phyloP scores from a whole-genome alignment of 2,329 filamentous ascomycete genomes.

The Fusarium pininemorale region DNA sequence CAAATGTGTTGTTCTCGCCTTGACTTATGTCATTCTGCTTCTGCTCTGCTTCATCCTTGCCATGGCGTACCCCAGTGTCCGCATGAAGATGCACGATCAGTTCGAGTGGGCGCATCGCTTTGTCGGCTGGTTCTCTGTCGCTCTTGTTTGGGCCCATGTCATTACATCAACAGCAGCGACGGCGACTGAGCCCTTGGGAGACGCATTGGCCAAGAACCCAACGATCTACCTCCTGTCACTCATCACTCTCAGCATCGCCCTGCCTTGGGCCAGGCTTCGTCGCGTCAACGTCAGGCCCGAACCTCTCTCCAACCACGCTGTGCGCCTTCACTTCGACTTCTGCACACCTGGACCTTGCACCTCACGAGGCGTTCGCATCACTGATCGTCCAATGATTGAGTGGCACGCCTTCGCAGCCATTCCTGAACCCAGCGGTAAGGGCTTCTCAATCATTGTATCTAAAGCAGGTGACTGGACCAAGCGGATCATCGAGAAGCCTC shows the following conservation, averaged over 20 bases:
- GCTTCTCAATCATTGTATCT: constrained; percentile 72
- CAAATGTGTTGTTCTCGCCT: constrained; percentile 34
- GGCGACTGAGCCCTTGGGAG: not conserved
- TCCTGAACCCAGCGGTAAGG: constrained; percentile 58
- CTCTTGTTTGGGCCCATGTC: constrained; percentile 68
- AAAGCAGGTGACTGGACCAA: constrained; percentile 76
- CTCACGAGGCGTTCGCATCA: constrained; percentile 57
- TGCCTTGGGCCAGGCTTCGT: constrained; percentile 69
- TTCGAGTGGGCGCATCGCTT: constrained; percentile 76
- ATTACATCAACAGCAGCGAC: constrained; percentile 61
- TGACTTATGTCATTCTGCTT: constrained; percentile 38
- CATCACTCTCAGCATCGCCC: constrained; percentile 19
- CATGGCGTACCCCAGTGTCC: constrained; percentile 38
- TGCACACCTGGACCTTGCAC: constrained; percentile 52
- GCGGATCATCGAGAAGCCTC: constrained; percentile 65
- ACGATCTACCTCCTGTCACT: constrained; percentile 14
- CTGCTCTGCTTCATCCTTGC: constrained; percentile 37
- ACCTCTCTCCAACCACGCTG: constrained; percentile 71
- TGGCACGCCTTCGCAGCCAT: constrained; percentile 78
- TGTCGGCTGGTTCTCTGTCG: constrained; percentile 69
- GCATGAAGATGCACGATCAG: constrained; percentile 61
- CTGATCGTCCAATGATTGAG: constrained; percentile 68
- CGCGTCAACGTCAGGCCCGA: constrained; percentile 70
- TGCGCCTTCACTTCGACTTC: constrained; percentile 73
- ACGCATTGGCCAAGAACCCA: constrained; percentile 8